Evolutionary conservation across 202 grass and related monocot species (phyloP).

Genomic region (Schoenoplectus tabernaemontani): DNA sequence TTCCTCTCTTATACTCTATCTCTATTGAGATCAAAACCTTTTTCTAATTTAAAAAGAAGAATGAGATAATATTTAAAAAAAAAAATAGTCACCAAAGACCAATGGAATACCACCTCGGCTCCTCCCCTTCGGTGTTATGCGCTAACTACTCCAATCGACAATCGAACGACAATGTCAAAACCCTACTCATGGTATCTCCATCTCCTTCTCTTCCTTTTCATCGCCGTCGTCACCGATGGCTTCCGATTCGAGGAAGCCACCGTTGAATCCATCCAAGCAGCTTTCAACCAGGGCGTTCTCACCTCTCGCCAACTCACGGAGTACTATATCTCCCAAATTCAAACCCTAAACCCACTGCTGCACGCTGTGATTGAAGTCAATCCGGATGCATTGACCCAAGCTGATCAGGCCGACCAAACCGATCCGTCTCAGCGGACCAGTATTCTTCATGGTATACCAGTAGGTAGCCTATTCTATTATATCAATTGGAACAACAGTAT

Average conservation of each 20-base stretch:
- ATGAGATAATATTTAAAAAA: background rate
- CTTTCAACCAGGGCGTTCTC: slow-evolving; percentile 42
- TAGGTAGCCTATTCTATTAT: background rate
- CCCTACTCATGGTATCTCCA: background rate
- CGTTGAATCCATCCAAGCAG: slow-evolving; percentile 38
- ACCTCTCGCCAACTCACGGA: slow-evolving; percentile 55
- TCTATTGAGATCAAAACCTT: too few species aligned
- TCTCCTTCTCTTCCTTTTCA: background rate
- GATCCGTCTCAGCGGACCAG: background rate
- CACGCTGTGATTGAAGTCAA: slow-evolving; percentile 71
- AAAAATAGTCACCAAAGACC: too few species aligned
- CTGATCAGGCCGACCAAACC: background rate
- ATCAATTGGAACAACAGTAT: background rate
- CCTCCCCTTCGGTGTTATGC: background rate
- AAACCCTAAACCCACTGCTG: slow-evolving; percentile 41
- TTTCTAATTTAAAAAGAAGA: background rate
- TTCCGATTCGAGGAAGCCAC: slow-evolving; percentile 60
- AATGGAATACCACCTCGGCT: too few species aligned
- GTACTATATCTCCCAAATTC: slow-evolving; percentile 41
- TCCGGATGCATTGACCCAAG: slow-evolving; percentile 3
- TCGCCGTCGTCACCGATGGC: background rate
- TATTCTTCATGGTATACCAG: slow-evolving; percentile 18
- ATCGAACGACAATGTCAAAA: background rate
- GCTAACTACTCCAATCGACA: background rate
- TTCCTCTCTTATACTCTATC: too few species aligned